phyloP scores from a whole-genome alignment of 2,329 filamentous ascomycete species.

The Ambrosiella cleistominuta region DNA sequence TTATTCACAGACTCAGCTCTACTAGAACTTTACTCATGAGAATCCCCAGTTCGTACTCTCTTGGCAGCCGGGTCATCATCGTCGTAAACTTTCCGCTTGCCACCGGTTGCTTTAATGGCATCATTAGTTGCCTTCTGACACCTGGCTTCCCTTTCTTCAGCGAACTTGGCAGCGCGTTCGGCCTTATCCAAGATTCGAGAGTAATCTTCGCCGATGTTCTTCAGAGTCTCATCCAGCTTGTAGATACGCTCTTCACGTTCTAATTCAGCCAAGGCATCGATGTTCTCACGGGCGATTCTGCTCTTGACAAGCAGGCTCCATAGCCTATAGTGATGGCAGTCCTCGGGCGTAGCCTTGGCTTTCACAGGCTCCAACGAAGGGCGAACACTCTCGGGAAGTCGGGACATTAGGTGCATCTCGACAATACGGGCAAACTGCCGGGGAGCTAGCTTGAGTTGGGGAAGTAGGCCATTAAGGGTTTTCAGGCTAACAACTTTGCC shows the following conservation, averaged over 20 bases:
- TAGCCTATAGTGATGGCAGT: conserved; percentile 39
- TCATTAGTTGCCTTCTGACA: background rate
- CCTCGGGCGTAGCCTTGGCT: conserved; percentile 22
- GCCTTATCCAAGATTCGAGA: conserved; percentile 39
- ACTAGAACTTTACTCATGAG: background rate
- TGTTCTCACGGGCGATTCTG: conserved; percentile 58
- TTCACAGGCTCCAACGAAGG: conserved; percentile 27
- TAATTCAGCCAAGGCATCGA: conserved; percentile 51
- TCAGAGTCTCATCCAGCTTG: conserved; percentile 52
- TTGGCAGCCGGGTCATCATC: background rate
- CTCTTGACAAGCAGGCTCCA: conserved; percentile 66
- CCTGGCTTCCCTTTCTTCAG: background rate
- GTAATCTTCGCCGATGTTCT: conserved; percentile 55
- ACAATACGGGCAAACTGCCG: conserved; percentile 60
- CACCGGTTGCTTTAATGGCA: background rate
- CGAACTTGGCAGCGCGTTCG: conserved; percentile 20
- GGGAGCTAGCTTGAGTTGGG: conserved; percentile 50
- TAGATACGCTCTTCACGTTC: conserved; percentile 50
- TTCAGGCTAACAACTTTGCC: conserved; percentile 24
- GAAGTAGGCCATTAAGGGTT: conserved; percentile 38
- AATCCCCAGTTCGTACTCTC: background rate
- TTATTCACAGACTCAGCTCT: too few relatives aligned
- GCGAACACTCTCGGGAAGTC: conserved; percentile 37
- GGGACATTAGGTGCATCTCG: conserved; percentile 56
- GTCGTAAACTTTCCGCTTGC: background rate